phyloP scores from a whole-genome alignment of 2,329 filamentous ascomycete genomes.

The Pseudogymnoascus sp. region DNA sequence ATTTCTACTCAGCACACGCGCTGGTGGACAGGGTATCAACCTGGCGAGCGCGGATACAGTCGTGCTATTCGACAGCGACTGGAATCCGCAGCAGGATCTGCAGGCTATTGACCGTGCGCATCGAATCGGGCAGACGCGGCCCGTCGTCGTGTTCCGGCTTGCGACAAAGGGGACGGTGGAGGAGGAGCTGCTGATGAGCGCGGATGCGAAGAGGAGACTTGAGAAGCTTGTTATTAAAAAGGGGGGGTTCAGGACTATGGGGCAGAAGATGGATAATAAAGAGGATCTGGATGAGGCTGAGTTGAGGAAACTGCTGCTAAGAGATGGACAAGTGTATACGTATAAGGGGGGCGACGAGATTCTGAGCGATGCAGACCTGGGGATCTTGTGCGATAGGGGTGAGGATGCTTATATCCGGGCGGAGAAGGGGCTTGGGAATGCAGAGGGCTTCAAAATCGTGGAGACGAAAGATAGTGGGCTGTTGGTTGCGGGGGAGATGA shows the following conservation, averaged over 20 bases:
- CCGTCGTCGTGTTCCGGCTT: slow-evolving; percentile 87
- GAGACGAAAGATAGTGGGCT: slow-evolving; percentile 56
- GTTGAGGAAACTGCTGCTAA: slow-evolving; percentile 53
- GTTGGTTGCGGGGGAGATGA: slow-evolving; percentile 18
- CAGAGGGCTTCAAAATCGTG: slow-evolving; percentile 65
- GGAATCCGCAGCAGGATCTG: slow-evolving; percentile 95
- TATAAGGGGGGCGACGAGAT: slow-evolving; percentile 54
- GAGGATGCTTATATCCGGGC: slow-evolving; percentile 59
- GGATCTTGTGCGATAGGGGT: slow-evolving; percentile 64
- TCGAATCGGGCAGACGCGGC: slow-evolving; percentile 84
- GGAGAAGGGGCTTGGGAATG: slow-evolving; percentile 67
- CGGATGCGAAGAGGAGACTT: slow-evolving; percentile 81
- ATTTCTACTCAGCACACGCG: slow-evolving; percentile 82
- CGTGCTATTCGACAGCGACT: slow-evolving; percentile 81
- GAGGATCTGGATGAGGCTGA: slow-evolving; percentile 49
- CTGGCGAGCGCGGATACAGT: slow-evolving; percentile 87
- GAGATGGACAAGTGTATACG: slow-evolving; percentile 61
- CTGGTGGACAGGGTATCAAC: slow-evolving; percentile 93
- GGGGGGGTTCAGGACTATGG: slow-evolving; percentile 68
- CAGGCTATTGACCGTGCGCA: slow-evolving; percentile 95
- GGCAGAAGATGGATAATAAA: slow-evolving; percentile 45
- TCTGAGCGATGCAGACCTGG: slow-evolving; percentile 66
- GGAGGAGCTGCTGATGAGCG: slow-evolving; percentile 74
- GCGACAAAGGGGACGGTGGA: slow-evolving; percentile 92
- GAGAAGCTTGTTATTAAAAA: slow-evolving; percentile 96